phyloP scores from a whole-genome alignment of 1,139 yeast species.

The Arxiozyma telluris region DNA sequence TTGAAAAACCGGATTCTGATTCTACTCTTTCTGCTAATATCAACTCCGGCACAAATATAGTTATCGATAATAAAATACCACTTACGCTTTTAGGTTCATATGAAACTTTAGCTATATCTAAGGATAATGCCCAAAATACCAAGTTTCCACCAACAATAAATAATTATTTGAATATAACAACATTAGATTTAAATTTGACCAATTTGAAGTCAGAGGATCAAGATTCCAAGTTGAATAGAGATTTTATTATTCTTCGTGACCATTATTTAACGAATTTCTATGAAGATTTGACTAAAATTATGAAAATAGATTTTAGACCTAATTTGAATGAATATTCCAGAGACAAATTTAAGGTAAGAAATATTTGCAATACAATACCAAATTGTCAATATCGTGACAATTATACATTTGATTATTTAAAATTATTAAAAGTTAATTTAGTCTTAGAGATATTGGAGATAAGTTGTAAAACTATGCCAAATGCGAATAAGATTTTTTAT shows the following conservation, averaged over 20 bases:
- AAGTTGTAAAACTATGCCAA: not conserved
- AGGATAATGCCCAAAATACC: not conserved
- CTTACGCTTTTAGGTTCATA: not conserved
- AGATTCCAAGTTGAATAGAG: not conserved
- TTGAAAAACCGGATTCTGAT: not conserved
- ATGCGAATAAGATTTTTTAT: not conserved
- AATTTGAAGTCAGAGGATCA: not conserved
- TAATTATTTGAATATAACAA: constrained; percentile 1
- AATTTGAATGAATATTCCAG: not conserved
- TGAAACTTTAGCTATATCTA: not conserved
- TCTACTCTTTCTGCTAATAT: not conserved
- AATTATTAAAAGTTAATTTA: not conserved
- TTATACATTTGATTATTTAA: not conserved
- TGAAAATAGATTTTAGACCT: not conserved
- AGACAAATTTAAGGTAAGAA: not conserved
- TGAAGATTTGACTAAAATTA: not conserved
- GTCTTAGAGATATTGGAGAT: not conserved
- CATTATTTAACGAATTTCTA: not conserved
- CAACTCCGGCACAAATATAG: not conserved
- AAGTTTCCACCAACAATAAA: not conserved
- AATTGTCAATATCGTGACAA: not conserved
- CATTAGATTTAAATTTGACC: not conserved
- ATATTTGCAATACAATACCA: not conserved
- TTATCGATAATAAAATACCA: not conserved
- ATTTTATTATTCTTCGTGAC: constrained; percentile 1